Percentiles rank a stretch among this genome's conserved stretches.
Conservation (phyloP, 2,329 filamentous ascomycete species). For the Botrytis sinoallii region DNA sequence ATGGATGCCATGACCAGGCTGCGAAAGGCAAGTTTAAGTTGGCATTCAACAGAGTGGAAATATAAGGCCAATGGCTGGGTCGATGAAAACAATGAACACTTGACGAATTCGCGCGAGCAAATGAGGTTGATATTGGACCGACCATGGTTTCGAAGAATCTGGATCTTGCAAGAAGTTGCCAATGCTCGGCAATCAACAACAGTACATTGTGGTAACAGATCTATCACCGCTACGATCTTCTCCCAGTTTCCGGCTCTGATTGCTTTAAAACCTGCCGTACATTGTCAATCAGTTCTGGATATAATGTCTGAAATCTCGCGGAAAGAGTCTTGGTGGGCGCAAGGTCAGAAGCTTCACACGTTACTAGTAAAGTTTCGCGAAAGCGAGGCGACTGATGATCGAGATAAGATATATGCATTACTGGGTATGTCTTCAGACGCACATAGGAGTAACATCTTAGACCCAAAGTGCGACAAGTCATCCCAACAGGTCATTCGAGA, state of each 20-base stretch:
- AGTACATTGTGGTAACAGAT: slow-evolving; percentile 19
- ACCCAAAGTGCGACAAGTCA: not conserved
- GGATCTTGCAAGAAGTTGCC: slow-evolving; percentile 8
- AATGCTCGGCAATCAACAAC: not conserved
- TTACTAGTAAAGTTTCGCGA: slow-evolving; percentile 20
- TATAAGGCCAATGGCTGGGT: slow-evolving; percentile 8
- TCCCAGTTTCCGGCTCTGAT: slow-evolving; percentile 6
- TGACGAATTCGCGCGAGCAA: not conserved
- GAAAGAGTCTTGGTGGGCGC: slow-evolving; percentile 15
- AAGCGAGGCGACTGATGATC: slow-evolving; percentile 22
- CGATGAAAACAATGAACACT: slow-evolving; percentile 3
- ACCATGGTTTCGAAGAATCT: slow-evolving; percentile 13
- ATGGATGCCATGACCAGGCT: slow-evolving; percentile 22
- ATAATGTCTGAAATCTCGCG: slow-evolving; percentile 21
- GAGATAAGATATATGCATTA: slow-evolving; percentile 23
- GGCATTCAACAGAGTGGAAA: slow-evolving; percentile 7
- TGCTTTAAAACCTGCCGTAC: not conserved
- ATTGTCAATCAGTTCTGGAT: slow-evolving; percentile 23
- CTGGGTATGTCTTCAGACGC: slow-evolving; percentile 2
- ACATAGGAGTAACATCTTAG: not conserved
- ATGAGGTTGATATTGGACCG: not conserved
- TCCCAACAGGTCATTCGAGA: not conserved
- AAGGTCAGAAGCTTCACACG: slow-evolving; percentile 15
- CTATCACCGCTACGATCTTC: slow-evolving; percentile 16
- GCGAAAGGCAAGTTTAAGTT: slow-evolving; percentile 4